Evolutionary conservation across 129 eudicot species (phyloP).

Genomic region (Pseudognaphalium luteoalbum): DNA sequence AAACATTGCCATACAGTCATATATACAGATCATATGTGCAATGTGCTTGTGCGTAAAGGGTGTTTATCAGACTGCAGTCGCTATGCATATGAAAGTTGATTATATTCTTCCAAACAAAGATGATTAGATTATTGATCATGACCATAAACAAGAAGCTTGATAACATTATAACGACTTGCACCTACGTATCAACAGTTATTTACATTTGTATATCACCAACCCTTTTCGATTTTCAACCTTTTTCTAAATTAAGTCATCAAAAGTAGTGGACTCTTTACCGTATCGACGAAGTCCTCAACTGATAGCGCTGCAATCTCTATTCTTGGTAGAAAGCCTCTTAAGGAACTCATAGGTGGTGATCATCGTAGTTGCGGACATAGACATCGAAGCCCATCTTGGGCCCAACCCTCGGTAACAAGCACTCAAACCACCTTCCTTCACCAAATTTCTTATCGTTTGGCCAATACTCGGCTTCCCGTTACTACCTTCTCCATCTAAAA

Average conservation of each 20-base stretch:
- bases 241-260: conserved; percentile 17
- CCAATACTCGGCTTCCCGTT: conserved; percentile 42
- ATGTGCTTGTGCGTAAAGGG: neutral
- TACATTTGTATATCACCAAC: conserved; percentile 30
- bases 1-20: conserved; percentile 9
- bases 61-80: neutral
- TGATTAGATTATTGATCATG: conserved; percentile 31
- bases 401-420: conserved; percentile 93
- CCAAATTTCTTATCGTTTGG: conserved; percentile 60
- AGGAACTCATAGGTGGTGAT: conserved; percentile 91
- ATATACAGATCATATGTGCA: neutral
- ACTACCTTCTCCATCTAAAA: conserved; percentile 67
- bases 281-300: conserved; percentile 27
- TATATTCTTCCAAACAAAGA: neutral
- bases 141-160: conserved; percentile 24
- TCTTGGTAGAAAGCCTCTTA: conserved; percentile 70
- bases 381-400: conserved; percentile 95
- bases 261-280: conserved; percentile 24
- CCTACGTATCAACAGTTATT: conserved; percentile 31
- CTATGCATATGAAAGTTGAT: neutral
- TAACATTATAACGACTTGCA: conserved; percentile 29
- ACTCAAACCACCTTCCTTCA: conserved; percentile 82
- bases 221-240: conserved; percentile 2
- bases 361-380: conserved; percentile 87
- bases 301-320: conserved; percentile 40